A percentile compares a stretch with the other conserved stretches of the same genome.
Evolutionary conservation across 2,329 filamentous ascomycete genomes (phyloP).

Genomic region (Nigrospora sphaerica): DNA sequence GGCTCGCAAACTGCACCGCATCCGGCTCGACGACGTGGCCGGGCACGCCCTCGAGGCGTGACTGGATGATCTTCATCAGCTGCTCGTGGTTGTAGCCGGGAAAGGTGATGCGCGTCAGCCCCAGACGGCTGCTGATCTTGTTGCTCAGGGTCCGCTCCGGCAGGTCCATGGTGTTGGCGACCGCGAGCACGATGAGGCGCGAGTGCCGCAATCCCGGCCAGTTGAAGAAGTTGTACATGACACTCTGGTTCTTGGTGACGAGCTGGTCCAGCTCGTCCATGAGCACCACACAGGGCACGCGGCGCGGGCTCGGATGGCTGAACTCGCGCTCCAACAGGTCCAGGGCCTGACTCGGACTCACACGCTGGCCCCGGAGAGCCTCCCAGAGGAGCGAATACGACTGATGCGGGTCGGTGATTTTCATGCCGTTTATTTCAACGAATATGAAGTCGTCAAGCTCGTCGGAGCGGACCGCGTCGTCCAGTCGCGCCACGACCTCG

Average conservation of each 20-base stretch:
- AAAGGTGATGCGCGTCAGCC: conserved; percentile 91
- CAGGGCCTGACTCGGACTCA: conserved; percentile 84
- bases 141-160: conserved; percentile 94
- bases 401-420: conserved; percentile 95
- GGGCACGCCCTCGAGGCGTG: conserved; percentile 80
- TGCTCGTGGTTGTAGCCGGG: conserved; percentile 96
- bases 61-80: conserved; percentile 94
- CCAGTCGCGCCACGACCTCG: conserved; percentile 84
- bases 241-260: conserved; percentile 96
- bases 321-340: conserved; percentile 91
- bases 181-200: conserved; percentile 88
- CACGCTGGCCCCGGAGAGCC: conserved; percentile 85
- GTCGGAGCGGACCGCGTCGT: conserved; percentile 79
- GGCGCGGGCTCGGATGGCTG: conserved; percentile 78
- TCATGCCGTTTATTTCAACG: conserved; percentile 99
- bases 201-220: conserved; percentile 92
- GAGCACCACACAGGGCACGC: conserved; percentile 90
- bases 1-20: conserved; percentile 89
- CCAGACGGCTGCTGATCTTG: conserved; percentile 90
- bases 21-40: conserved; percentile 88
- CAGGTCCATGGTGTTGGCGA: conserved; percentile 98
- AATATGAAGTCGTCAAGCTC: conserved; percentile 98
- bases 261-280: conserved; percentile 99
- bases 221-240: conserved; percentile 99
- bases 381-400: conserved; percentile 95